Percentiles rank a stretch among this genome's conserved stretches.
phyloP scores from a whole-genome alignment of 2,329 filamentous ascomycete genomes.

The Cercospora zeae-maydis region DNA sequence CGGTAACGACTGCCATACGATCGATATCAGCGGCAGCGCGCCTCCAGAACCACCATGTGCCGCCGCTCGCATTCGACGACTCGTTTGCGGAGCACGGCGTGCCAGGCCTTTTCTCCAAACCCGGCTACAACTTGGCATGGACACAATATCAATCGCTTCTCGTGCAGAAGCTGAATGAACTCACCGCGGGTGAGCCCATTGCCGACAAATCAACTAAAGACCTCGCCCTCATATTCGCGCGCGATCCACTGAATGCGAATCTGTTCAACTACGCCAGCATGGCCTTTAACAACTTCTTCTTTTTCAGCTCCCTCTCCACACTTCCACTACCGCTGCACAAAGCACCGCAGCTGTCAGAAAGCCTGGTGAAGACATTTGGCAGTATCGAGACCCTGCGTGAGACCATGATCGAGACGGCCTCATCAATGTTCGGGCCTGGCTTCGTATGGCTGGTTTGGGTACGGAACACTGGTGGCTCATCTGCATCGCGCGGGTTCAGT shows the following conservation, averaged over 20 bases:
- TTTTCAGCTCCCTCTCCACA: constrained; percentile 56
- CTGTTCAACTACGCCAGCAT: constrained; percentile 96
- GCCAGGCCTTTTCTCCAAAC: constrained; percentile 65
- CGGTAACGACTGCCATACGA: constrained; percentile 18
- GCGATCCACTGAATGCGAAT: constrained; percentile 70
- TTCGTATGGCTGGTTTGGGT: constrained; percentile 85
- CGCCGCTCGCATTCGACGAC: constrained; percentile 46
- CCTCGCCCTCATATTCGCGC: constrained; percentile 71
- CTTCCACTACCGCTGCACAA: constrained; percentile 47
- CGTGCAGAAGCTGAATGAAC: constrained; percentile 69
- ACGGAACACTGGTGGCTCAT: constrained; percentile 19
- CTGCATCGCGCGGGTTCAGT: constrained; percentile 28
- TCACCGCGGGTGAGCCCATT: constrained; percentile 66
- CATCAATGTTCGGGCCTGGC: constrained; percentile 91
- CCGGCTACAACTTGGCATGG: constrained; percentile 74
- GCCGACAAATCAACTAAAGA: constrained; percentile 61
- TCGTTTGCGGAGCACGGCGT: constrained; percentile 54
- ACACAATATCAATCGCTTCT: constrained; percentile 73
- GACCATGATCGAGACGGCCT: constrained; percentile 76
- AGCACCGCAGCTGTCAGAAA: constrained; percentile 53
- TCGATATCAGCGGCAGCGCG: constrained; percentile 6
- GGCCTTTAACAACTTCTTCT: constrained; percentile 88
- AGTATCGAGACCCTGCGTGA: constrained; percentile 76
- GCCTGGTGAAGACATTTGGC: constrained; percentile 70
- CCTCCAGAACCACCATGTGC: constrained; percentile 42